phyloP scores from a whole-genome alignment of 148 eudicot species.

The Spergularia bocconei region DNA sequence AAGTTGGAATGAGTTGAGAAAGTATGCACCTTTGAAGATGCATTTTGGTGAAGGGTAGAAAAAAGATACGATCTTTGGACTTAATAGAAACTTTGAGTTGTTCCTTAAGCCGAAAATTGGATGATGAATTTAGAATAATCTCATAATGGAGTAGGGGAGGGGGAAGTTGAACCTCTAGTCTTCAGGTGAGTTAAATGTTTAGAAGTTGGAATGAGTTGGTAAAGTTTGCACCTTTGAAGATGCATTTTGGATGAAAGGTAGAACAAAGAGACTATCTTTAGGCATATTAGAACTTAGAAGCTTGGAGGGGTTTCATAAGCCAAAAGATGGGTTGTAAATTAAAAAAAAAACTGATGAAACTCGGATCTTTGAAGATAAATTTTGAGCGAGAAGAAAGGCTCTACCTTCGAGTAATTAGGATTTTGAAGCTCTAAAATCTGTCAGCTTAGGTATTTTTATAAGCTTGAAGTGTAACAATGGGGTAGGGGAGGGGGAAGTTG shows the following conservation, averaged over 20 bases:
- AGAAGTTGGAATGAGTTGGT: neutral
- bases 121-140: too few relatives aligned
- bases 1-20: neutral
- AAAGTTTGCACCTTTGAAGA: neutral
- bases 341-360: neutral
- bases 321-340: too few relatives aligned
- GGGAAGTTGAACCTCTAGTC: too few relatives aligned
- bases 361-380: neutral
- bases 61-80: neutral
- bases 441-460: neutral
- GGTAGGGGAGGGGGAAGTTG: too few relatives aligned
- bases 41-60: neutral
- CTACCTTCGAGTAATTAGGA: too few relatives aligned
- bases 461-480: neutral
- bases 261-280: too few relatives aligned
- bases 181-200: neutral
- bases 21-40: conserved; percentile 4
- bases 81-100: neutral
- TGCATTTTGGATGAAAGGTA: neutral
- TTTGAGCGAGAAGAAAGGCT: too few relatives aligned
- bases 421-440: neutral
- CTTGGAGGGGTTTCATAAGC: too few relatives aligned
- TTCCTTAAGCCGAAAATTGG: too few relatives aligned
- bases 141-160: too few relatives aligned
- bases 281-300: neutral